Evolutionary conservation across 2,329 filamentous ascomycete species (phyloP).

Genomic region (Parastagonospora avenae): DNA sequence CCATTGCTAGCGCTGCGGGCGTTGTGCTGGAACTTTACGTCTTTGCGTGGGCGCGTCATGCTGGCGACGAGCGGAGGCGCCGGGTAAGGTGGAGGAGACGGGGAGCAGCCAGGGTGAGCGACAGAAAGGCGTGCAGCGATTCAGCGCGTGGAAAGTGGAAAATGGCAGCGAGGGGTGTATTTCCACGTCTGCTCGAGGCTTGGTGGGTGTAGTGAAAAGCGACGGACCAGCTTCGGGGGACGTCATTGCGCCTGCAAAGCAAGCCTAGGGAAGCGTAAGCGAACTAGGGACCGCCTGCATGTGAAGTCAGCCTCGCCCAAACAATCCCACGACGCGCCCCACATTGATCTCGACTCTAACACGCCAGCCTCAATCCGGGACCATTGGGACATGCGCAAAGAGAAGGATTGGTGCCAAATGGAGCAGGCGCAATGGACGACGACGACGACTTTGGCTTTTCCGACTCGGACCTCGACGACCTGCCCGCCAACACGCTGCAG

Average conservation of each 20-base stretch:
- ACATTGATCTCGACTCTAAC: not conserved
- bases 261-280: not conserved
- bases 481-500: slow-evolving; percentile 52
- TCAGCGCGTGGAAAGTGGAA: not conserved
- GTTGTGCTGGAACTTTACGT: slow-evolving; percentile 64
- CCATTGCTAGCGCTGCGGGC: slow-evolving; percentile 52
- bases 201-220: slow-evolving; percentile 1
- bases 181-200: slow-evolving; percentile 1
- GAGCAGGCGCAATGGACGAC: slow-evolving; percentile 31
- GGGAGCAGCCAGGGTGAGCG: not conserved
- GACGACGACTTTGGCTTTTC: slow-evolving; percentile 53
- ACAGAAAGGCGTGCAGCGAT: not conserved
- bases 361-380: not conserved
- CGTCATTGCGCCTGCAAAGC: slow-evolving; percentile 11
- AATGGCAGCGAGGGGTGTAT: not conserved
- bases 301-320: slow-evolving; percentile 9
- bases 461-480: slow-evolving; percentile 53
- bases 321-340: slow-evolving; percentile 14
- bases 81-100: not conserved
- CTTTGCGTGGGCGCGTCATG: slow-evolving; percentile 56
- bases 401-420: not conserved
- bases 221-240: slow-evolving; percentile 8
- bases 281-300: slow-evolving; percentile 9
- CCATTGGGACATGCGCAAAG: not conserved
- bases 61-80: slow-evolving; percentile 11